These are phyloP conservation scores for Durusdinium trenchii DNA, from an alignment of 73 alveolate species.

Conservation along the genomic window DNA sequence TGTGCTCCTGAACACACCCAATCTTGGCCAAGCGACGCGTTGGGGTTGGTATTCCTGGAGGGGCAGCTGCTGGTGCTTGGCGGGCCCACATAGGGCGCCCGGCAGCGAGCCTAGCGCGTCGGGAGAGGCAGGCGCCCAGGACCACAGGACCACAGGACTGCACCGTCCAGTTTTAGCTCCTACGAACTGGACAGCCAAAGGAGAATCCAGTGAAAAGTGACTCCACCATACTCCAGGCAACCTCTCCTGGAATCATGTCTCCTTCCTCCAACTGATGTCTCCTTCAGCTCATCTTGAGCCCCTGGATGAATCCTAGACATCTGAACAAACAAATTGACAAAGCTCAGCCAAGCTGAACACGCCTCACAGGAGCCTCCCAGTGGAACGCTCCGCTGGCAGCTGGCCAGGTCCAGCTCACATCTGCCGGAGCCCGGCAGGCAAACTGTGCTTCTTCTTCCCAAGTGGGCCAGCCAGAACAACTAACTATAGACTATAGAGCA, in stretches of 20 bases:
- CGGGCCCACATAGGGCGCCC: conserved; percentile 48
- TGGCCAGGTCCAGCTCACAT: conserved; percentile 51
- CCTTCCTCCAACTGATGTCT: no score
- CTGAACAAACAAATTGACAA: no score
- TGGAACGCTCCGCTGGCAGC: conserved; percentile 20
- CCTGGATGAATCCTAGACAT: no score
- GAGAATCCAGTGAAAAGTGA: no score
- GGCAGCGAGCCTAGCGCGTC: conserved; percentile 31
- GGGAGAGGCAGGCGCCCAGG: background rate
- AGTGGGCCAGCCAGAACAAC: no score
- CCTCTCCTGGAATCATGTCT: no score
- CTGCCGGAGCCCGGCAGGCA: background rate
- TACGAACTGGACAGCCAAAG: no score
- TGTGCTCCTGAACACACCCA: background rate
- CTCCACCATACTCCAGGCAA: no score
- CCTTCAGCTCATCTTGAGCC: no score
- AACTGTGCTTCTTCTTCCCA: background rate
- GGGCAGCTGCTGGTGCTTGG: conserved; percentile 25
- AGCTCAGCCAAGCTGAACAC: background rate
- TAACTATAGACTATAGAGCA: no score
- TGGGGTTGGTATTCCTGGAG: conserved; percentile 51
- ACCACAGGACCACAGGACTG: background rate
- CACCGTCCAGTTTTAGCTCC: no score
- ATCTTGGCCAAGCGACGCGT: conserved; percentile 5
- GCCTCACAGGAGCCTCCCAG: conserved; percentile 57